Evolutionary conservation across 2,329 filamentous ascomycete species (phyloP).

Genomic region (Sphaerostilbella broomeana): DNA sequence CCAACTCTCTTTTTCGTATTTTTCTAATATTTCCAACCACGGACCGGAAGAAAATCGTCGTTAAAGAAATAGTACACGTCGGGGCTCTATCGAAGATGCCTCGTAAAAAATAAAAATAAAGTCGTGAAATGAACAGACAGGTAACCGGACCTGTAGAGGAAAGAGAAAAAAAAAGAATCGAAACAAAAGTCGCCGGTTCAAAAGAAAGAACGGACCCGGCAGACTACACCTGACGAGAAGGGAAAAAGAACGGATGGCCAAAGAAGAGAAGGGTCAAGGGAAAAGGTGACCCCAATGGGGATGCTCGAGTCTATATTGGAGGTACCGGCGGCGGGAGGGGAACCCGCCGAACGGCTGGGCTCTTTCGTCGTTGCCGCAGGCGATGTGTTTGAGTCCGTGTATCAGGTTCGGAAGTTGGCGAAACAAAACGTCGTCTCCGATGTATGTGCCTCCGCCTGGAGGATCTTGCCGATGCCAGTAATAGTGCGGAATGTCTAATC

Average conservation of each 20-base stretch:
- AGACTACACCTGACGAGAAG: conserved; percentile 8
- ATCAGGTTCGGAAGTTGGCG: conserved; percentile 15
- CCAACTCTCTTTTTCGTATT: neutral
- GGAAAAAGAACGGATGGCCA: conserved; percentile 9
- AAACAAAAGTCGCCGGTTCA: too few relatives aligned
- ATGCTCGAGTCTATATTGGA: conserved; percentile 10
- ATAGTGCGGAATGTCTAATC: neutral
- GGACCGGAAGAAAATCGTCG: conserved; percentile 8
- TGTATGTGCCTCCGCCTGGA: conserved; percentile 14
- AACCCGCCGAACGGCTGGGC: conserved; percentile 12
- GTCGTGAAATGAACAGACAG: conserved; percentile 29
- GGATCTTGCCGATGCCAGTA: conserved; percentile 21
- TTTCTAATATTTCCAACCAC: conserved; percentile 2
- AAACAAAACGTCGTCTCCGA: neutral
- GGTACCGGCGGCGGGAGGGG: conserved; percentile 8
- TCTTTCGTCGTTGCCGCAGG: conserved; percentile 13
- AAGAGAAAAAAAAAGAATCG: conserved; percentile 21
- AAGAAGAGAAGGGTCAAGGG: conserved; percentile 8
- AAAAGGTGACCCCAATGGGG: neutral
- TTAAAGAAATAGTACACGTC: conserved; percentile 14
- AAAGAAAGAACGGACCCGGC: conserved; percentile 5
- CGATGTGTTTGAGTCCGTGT: conserved; percentile 14
- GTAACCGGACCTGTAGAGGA: conserved; percentile 45
- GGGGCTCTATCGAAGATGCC: conserved; percentile 23
- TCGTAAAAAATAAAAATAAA: conserved; percentile 4